These are phyloP conservation scores for Nicotiana undulata DNA, from an alignment of 257 asterid species.

Conservation along the genomic window DNA sequence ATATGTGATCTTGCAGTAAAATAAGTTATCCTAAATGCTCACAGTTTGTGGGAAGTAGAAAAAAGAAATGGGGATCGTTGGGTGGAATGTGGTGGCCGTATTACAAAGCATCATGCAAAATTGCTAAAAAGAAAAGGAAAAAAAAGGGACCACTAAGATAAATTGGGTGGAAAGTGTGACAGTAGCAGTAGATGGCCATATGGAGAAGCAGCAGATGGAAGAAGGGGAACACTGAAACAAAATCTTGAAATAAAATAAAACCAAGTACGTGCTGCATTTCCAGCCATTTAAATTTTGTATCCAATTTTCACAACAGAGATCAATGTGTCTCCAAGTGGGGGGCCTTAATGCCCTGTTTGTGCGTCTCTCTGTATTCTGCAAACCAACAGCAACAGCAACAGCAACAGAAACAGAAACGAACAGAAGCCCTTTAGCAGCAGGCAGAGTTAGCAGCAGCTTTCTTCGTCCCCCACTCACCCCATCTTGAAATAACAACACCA, in stretches of 20 bases:
- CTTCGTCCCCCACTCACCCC: background rate
- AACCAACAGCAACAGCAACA: constrained; percentile 10
- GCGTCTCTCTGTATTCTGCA: constrained; percentile 17
- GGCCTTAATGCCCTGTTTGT: constrained; percentile 29
- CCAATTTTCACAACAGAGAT: constrained; percentile 41
- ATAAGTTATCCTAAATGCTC: constrained; percentile 22
- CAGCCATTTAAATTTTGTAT: constrained; percentile 60
- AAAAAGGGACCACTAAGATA: constrained; percentile 52
- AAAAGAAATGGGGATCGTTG: background rate
- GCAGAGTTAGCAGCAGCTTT: constrained; percentile 6
- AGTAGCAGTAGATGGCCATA: constrained; percentile 44
- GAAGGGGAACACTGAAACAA: constrained; percentile 46
- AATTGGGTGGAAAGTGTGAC: constrained; percentile 40
- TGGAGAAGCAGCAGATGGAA: constrained; percentile 60
- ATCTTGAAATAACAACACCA: constrained; percentile 29
- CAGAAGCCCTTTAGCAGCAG: background rate
- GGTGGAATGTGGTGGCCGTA: constrained; percentile 5
- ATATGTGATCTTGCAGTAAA: constrained; percentile 5
- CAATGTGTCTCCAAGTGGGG: constrained; percentile 58
- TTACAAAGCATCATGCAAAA: constrained; percentile 4
- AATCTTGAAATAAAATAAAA: background rate
- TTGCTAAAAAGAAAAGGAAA: background rate
- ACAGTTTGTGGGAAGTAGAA: constrained; percentile 2
- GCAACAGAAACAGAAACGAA: constrained; percentile 1
- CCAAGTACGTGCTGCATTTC: constrained; percentile 48